Conservation (phyloP, 768 basidiomycete genomes). For the Mycena indigotica region DNA sequence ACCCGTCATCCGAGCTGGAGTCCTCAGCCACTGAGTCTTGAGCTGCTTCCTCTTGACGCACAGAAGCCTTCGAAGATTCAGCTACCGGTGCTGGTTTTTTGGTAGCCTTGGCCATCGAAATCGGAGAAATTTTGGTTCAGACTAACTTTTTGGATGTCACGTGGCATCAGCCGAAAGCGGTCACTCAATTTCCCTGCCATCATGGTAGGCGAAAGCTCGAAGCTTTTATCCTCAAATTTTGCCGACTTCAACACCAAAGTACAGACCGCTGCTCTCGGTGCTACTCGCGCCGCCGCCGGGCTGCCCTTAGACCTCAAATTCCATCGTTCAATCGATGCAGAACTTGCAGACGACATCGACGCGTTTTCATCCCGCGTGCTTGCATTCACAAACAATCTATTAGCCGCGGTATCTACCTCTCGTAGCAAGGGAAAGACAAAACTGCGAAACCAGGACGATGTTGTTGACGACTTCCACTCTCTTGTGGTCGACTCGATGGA, state of each 20-base stretch:
- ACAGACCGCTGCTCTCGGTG: slow-evolving; percentile 61
- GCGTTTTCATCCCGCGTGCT: slow-evolving; percentile 67
- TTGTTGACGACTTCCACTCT: slow-evolving; percentile 79
- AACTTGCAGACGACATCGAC: slow-evolving; percentile 72
- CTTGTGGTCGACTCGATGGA: slow-evolving; percentile 86
- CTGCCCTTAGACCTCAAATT: slow-evolving; percentile 82
- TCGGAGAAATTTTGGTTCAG: not conserved
- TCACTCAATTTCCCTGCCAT: not conserved
- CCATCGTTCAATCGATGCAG: slow-evolving; percentile 82
- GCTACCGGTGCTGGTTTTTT: slow-evolving; percentile 13
- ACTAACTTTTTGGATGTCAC: too few relatives aligned
- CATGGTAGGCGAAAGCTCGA: not conserved
- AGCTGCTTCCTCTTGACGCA: too few relatives aligned
- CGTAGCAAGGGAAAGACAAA: slow-evolving; percentile 57
- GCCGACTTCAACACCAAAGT: slow-evolving; percentile 56
- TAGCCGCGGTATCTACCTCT: slow-evolving; percentile 51
- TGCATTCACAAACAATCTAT: slow-evolving; percentile 61
- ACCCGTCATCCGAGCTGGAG: slow-evolving; percentile 15
- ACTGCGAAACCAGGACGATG: slow-evolving; percentile 72
- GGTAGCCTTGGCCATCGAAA: slow-evolving; percentile 6
- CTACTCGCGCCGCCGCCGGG: slow-evolving; percentile 61
- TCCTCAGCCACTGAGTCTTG: too few relatives aligned
- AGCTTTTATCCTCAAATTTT: slow-evolving; percentile 36
- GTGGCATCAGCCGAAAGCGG: not conserved
- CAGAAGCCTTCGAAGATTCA: too few relatives aligned